phyloP scores from a whole-genome alignment of 2,329 filamentous ascomycete genomes.

The Fusarium guadeloupense region DNA sequence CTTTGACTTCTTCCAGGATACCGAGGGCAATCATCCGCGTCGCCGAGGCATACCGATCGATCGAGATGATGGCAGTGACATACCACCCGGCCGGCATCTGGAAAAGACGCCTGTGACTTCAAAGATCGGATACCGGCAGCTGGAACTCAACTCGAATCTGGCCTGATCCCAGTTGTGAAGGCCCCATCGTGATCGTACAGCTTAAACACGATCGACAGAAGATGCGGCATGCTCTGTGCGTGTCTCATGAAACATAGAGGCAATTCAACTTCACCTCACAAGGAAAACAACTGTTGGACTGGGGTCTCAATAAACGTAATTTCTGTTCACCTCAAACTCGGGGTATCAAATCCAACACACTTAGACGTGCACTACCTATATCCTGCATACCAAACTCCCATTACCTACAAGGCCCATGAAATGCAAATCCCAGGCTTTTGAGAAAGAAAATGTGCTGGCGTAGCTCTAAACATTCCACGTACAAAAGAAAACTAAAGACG shows the following conservation, averaged over 20 bases:
- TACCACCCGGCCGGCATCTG: neutral
- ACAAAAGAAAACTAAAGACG: constrained; percentile 4
- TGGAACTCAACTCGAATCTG: neutral
- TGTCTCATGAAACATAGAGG: neutral
- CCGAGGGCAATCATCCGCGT: neutral
- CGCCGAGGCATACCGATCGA: neutral
- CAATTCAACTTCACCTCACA: neutral
- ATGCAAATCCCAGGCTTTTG: constrained; percentile 19
- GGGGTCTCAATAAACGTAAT: neutral
- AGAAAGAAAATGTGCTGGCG: neutral
- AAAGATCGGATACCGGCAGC: neutral
- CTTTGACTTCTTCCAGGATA: neutral
- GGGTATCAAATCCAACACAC: constrained; percentile 37
- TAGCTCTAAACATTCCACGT: constrained; percentile 8
- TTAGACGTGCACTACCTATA: constrained; percentile 3
- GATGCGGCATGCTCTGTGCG: neutral
- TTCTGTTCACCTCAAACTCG: constrained; percentile 26
- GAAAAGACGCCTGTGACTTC: neutral
- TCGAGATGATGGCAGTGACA: neutral
- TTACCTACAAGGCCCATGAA: constrained; percentile 3
- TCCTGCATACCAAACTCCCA: constrained; percentile 27
- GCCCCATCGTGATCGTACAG: neutral
- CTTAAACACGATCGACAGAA: neutral
- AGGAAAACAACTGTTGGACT: neutral
- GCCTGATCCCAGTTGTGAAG: neutral